Percentiles rank a stretch among this genome's conserved stretches.
Evolutionary conservation across 805 yeast species (phyloP).

Genomic region (Candida hungchunana): DNA sequence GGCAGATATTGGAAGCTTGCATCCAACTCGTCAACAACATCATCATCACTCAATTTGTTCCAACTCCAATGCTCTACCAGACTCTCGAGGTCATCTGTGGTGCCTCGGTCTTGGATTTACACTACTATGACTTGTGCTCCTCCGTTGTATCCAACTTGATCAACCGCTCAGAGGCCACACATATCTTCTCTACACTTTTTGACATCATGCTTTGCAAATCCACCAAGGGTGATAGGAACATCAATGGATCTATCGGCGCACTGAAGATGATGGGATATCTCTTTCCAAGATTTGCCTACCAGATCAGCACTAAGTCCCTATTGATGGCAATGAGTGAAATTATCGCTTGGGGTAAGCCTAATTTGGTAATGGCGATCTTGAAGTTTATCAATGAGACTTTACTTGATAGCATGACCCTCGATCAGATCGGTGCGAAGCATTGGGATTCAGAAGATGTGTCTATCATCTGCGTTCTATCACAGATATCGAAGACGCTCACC

Average conservation of each 20-base stretch:
- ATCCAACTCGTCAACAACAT: slow-evolving; percentile 40
- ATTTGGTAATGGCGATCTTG: slow-evolving; percentile 38
- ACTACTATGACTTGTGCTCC: slow-evolving; percentile 34
- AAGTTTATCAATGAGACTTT: slow-evolving; percentile 38
- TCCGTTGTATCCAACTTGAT: slow-evolving; percentile 35
- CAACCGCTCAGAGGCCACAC: slow-evolving; percentile 12
- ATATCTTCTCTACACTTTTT: slow-evolving; percentile 12
- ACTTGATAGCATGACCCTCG: slow-evolving; percentile 26
- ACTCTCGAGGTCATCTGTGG: slow-evolving; percentile 45
- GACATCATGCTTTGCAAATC: slow-evolving; percentile 17
- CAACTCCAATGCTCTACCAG: slow-evolving; percentile 33
- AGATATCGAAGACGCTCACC: slow-evolving; percentile 23
- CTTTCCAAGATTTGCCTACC: slow-evolving; percentile 24
- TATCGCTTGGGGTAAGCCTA: slow-evolving; percentile 33
- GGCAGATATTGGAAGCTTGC: slow-evolving; percentile 33
- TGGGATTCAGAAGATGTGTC: slow-evolving; percentile 34
- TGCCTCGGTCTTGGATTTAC: slow-evolving; percentile 33
- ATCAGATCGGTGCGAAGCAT: slow-evolving; percentile 28
- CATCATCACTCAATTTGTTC: slow-evolving; percentile 43
- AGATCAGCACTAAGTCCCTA: slow-evolving; percentile 28
- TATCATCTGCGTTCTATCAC: slow-evolving; percentile 14
- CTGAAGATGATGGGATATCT: slow-evolving; percentile 34
- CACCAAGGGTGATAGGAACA: slow-evolving; percentile 18
- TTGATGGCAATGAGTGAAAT: slow-evolving; percentile 32
- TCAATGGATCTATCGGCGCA: slow-evolving; percentile 37